These are phyloP conservation scores for Epichloe uncinata DNA, from an alignment of 2,329 filamentous ascomycete genomes.

Conservation along the genomic window DNA sequence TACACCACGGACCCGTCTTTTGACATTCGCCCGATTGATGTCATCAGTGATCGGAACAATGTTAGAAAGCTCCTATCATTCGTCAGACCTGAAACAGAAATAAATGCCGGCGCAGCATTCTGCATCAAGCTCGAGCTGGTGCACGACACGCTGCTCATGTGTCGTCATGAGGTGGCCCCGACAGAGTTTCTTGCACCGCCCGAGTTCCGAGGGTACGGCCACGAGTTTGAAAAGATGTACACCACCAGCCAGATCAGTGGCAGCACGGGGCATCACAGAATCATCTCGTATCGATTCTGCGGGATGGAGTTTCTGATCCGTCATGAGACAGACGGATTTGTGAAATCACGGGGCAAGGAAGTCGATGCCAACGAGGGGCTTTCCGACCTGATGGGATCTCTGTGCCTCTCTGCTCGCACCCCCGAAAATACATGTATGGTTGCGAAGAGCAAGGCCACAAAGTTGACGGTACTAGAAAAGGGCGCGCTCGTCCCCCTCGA, in stretches of 20 bases:
- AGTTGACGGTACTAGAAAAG: conserved; percentile 17
- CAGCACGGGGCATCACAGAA: conserved; percentile 31
- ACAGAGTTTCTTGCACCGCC: conserved; percentile 16
- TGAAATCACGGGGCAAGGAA: conserved; percentile 4
- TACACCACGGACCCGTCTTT: conserved; percentile 24
- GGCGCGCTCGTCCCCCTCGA: conserved; percentile 19
- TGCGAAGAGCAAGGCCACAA: conserved; percentile 9
- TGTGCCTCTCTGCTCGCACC: conserved; percentile 13
- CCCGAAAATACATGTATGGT: conserved; percentile 1
- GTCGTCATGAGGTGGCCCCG: conserved; percentile 19
- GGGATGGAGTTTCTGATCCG: conserved; percentile 27
- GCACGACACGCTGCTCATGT: conserved; percentile 24
- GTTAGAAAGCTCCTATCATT: conserved; percentile 35
- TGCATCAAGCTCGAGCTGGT: conserved; percentile 27
- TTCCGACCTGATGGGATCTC: conserved; percentile 11
- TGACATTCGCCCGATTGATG: conserved; percentile 23
- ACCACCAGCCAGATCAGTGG: conserved; percentile 20
- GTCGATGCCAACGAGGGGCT: conserved; percentile 7
- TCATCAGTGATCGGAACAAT: conserved; percentile 34
- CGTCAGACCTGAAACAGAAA: conserved; percentile 16
- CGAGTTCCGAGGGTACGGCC: conserved; percentile 28
- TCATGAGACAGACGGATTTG: conserved; percentile 30
- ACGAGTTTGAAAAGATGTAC: conserved; percentile 31
- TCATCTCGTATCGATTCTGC: conserved; percentile 30
- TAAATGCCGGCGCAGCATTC: conserved; percentile 20